A percentile compares a stretch with the other conserved stretches of the same genome.
Evolutionary conservation across 192 early-diverging fungal genomes (phyloP).

Genomic region (Coemansia sp.): DNA sequence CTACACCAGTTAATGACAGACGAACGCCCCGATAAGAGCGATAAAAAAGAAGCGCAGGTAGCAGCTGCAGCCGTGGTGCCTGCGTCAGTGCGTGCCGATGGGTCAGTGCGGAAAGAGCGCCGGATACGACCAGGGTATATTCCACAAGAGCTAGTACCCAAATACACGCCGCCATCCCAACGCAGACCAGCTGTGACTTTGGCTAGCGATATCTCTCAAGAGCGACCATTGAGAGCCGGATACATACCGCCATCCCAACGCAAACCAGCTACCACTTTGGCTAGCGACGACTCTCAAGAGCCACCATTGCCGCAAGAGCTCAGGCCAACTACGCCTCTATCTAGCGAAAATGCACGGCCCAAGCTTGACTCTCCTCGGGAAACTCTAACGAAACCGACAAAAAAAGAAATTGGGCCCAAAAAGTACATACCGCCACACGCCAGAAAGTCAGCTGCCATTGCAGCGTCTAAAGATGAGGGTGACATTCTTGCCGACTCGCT

Average conservation of each 20-base stretch:
- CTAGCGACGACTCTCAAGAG: background rate
- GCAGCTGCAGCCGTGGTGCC: slow-evolving; percentile 10
- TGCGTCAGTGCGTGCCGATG: slow-evolving; percentile 25
- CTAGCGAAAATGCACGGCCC: background rate
- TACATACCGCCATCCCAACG: slow-evolving; percentile 31
- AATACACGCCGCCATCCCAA: slow-evolving; percentile 29
- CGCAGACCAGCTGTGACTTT: background rate
- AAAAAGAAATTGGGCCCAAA: background rate
- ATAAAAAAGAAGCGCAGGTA: background rate
- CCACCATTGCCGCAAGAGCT: background rate
- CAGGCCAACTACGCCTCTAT: background rate
- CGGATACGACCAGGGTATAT: slow-evolving; percentile 32
- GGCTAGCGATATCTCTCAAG: background rate
- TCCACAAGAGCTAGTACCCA: slow-evolving; percentile 15
- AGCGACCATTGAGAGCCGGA: background rate
- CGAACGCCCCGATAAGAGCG: background rate
- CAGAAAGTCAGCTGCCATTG: background rate
- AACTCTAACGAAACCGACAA: background rate
- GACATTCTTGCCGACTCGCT: slow-evolving; percentile 8
- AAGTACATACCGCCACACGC: slow-evolving; percentile 1
- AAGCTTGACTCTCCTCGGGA: background rate
- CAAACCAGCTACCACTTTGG: background rate
- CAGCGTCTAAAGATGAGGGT: background rate
- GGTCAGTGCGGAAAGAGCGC: slow-evolving; percentile 31
- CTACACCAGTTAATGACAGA: background rate